Evolutionary conservation across 352 stramenopile genomes (phyloP).

Genomic region (Globisporangium spinosum): DNA sequence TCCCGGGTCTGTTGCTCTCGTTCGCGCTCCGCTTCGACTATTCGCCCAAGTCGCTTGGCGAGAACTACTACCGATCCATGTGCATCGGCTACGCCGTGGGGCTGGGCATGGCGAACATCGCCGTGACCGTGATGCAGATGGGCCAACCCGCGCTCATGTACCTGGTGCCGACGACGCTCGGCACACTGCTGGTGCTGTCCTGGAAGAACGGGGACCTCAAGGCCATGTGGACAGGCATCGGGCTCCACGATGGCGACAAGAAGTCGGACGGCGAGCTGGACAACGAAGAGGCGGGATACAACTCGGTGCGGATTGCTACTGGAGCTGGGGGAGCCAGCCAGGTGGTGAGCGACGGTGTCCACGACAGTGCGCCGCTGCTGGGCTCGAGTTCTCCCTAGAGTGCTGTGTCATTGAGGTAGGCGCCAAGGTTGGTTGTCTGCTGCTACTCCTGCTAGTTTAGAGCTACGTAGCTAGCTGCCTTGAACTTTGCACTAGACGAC

Average conservation of each 20-base stretch:
- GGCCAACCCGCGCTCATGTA: conserved; percentile 96
- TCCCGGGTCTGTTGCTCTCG: conserved; percentile 92
- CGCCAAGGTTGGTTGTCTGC: neutral
- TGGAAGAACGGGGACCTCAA: conserved; percentile 75
- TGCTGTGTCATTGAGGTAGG: neutral
- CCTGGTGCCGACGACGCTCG: conserved; percentile 91
- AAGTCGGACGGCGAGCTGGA: conserved; percentile 18
- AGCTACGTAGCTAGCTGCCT: neutral
- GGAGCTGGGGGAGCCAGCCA: neutral
- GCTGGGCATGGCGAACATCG: conserved; percentile 91
- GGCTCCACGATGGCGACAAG: conserved; percentile 18
- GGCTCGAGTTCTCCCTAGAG: conserved; percentile 24
- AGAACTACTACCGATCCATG: conserved; percentile 87
- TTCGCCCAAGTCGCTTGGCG: conserved; percentile 25
- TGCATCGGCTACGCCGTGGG: conserved; percentile 91
- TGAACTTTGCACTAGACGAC: neutral
- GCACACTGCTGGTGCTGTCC: conserved; percentile 61
- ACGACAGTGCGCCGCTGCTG: conserved; percentile 33
- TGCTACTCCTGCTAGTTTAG: neutral
- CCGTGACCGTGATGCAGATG: conserved; percentile 91
- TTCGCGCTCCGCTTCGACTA: conserved; percentile 93
- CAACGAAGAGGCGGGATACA: conserved; percentile 22
- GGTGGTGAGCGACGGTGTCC: conserved; percentile 22
- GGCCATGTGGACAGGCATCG: conserved; percentile 47
- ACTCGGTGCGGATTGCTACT: conserved; percentile 15